Conservation (phyloP, 2,329 filamentous ascomycete genomes). For the Thielaviopsis ethacetica region DNA sequence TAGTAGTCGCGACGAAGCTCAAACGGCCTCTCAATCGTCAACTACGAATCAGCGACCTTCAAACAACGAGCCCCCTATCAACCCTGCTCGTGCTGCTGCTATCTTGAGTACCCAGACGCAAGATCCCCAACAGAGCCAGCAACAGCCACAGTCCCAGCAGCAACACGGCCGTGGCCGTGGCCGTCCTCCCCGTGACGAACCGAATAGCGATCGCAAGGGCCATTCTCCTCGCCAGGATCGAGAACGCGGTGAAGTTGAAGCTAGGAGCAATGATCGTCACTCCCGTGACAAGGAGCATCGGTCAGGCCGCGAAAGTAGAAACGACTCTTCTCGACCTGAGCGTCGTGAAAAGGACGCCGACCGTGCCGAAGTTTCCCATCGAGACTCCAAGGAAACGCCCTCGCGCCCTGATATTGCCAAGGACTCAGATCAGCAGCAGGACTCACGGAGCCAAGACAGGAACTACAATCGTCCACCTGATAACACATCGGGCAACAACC, state of each 20-base stretch:
- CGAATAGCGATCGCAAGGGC: constrained; percentile 3
- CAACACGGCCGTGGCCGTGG: not conserved
- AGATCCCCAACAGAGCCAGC: not conserved
- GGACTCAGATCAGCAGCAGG: constrained; percentile 28
- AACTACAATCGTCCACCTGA: constrained; percentile 13
- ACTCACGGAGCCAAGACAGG: constrained; percentile 32
- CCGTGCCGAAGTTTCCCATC: constrained; percentile 18
- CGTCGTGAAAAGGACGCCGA: constrained; percentile 22
- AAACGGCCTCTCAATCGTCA: constrained; percentile 17
- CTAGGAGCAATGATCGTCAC: constrained; percentile 4
- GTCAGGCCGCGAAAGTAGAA: constrained; percentile 18
- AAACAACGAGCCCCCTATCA: constrained; percentile 31
- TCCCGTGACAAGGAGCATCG: constrained; percentile 17
- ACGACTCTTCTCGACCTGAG: constrained; percentile 34
- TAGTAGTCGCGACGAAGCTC: constrained; percentile 15
- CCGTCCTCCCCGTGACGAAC: constrained; percentile 3
- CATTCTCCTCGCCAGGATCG: constrained; percentile 7
- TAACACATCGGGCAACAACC: constrained; percentile 15
- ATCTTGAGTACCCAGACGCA: constrained; percentile 18
- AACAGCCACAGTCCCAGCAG: not conserved
- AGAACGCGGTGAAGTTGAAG: constrained; percentile 2
- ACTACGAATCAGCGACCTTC: constrained; percentile 16
- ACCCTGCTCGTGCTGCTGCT: constrained; percentile 37
- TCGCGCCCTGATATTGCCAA: not conserved
- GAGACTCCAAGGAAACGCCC: constrained; percentile 11